These are phyloP conservation scores for Picea glauca DNA, from an alignment of 75 land plant genomes.

Conservation along the genomic window DNA sequence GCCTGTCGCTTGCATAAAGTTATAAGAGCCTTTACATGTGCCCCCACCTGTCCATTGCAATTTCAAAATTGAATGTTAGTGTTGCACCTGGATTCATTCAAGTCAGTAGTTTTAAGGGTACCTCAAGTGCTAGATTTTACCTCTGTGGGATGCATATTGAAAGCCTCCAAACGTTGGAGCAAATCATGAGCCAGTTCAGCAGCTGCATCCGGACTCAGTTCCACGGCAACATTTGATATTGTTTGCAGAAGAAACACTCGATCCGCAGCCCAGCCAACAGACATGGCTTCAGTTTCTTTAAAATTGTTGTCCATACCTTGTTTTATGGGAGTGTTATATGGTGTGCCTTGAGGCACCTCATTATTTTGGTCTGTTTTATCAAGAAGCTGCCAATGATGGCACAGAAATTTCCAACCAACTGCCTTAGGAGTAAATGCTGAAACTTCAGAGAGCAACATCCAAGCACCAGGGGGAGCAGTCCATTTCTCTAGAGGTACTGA, in stretches of 20 bases:
- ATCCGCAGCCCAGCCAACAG: conserved; percentile 65
- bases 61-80: no score
- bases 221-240: conserved; percentile 78
- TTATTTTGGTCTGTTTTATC: conserved; percentile 24
- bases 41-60: conserved; percentile 20
- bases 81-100: no score
- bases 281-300: conserved; percentile 20
- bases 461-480: conserved; percentile 79
- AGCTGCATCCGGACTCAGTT: conserved; percentile 79
- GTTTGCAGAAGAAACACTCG: conserved; percentile 76
- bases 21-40: conserved; percentile 79
- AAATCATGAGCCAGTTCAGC: conserved; percentile 73
- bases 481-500: conserved; percentile 36
- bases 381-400: conserved; percentile 81
- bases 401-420: conserved; percentile 73
- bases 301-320: conserved; percentile 6
- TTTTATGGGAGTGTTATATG: conserved; percentile 8
- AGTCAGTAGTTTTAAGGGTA: no score
- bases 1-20: conserved; percentile 79
- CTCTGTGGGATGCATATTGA: conserved; percentile 88
- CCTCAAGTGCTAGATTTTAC: conserved; percentile 13
- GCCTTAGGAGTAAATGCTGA: conserved; percentile 71
- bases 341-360: conserved; percentile 10
- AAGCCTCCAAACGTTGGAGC: conserved; percentile 61
- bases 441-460: conserved; percentile 84